phyloP scores from a whole-genome alignment of 345 rosid genomes.

The Xanthoceras sorbifolium region DNA sequence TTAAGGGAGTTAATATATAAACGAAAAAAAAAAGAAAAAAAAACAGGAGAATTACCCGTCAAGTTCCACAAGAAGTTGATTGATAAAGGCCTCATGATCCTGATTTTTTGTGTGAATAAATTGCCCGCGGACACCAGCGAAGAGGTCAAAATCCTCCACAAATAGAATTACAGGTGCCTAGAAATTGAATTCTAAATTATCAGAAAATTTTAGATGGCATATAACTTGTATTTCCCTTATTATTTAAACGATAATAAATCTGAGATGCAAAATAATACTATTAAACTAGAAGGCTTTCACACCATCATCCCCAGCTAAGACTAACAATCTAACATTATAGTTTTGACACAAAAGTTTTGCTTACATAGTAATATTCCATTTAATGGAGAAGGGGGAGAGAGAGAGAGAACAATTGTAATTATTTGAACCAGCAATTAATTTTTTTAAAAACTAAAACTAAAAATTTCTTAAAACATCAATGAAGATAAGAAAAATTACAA shows the following conservation, averaged over 20 bases:
- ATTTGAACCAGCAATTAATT: not conserved
- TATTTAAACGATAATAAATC: conserved; percentile 1
- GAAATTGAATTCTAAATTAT: conserved; percentile 25
- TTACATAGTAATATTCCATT: not conserved
- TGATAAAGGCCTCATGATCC: conserved; percentile 95
- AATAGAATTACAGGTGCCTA: conserved; percentile 97
- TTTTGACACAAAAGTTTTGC: not conserved
- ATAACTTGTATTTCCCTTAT: not conserved
- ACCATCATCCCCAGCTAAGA: not conserved
- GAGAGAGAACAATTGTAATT: not conserved
- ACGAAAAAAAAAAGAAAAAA: conserved; percentile 4
- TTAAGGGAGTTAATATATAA: not conserved
- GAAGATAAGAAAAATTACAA: not conserved
- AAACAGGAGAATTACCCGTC: conserved; percentile 68
- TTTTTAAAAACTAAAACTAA: not conserved
- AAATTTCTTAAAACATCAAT: not conserved
- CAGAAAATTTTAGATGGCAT: conserved; percentile 8
- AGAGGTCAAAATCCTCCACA: conserved; percentile 97
- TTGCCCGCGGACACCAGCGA: conserved; percentile 97
- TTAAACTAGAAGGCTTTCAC: not conserved
- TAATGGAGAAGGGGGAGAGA: not conserved
- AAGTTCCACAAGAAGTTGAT: conserved; percentile 97
- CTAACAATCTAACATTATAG: not conserved
- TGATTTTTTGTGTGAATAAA: conserved; percentile 84
- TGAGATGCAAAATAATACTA: not conserved